phyloP scores from a whole-genome alignment of 1,284 basidiomycete genomes.

The Microbotryomycetes sp. region DNA sequence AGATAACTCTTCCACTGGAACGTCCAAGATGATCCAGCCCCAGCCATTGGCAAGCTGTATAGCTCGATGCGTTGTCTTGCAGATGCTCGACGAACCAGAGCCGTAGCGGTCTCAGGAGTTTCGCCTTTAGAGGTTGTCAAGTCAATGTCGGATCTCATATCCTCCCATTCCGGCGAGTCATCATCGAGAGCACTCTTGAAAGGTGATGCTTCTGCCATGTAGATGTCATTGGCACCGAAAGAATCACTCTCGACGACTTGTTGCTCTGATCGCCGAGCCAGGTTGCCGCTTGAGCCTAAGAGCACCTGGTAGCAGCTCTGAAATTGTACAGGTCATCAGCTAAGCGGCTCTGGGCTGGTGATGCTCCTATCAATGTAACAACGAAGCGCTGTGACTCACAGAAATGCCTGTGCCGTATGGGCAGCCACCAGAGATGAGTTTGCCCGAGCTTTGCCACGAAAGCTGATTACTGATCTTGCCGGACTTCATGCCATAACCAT shows the following conservation, averaged over 20 bases:
- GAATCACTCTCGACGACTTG: no score
- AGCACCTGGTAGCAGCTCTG: conserved; percentile 1
- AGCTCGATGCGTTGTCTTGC: not conserved
- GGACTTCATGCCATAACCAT: not conserved
- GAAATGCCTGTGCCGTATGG: not conserved
- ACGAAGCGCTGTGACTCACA: no score
- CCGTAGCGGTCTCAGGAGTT: not conserved
- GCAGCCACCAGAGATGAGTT: not conserved
- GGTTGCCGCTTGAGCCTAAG: not conserved
- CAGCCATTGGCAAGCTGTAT: not conserved
- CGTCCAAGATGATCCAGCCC: not conserved
- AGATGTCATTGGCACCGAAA: not conserved
- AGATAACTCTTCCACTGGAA: conserved; percentile 1
- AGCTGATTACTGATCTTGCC: not conserved
- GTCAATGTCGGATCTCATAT: no score
- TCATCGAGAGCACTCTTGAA: not conserved
- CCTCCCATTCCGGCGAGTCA: not conserved
- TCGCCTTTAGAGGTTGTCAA: no score
- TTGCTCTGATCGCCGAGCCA: not conserved
- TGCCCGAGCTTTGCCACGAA: not conserved
- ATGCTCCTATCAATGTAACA: no score
- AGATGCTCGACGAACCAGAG: not conserved
- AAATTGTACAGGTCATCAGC: no score
- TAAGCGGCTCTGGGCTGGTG: no score
- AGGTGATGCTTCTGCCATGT: not conserved